These are phyloP conservation scores for Hemerocallis citrina DNA, from an alignment of 106 monocot species.

Conservation along the genomic window DNA sequence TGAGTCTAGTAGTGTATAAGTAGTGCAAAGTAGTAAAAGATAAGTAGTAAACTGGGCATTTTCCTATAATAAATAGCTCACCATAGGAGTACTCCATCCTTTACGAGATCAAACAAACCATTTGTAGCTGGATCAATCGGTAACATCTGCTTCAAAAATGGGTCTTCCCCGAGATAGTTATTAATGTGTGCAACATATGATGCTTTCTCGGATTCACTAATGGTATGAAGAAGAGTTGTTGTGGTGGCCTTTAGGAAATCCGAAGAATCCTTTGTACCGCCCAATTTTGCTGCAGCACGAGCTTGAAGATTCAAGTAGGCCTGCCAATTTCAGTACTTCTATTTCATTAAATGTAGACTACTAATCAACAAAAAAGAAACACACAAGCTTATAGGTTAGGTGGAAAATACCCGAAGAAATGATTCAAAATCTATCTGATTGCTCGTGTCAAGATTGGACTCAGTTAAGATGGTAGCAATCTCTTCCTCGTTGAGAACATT, in stretches of 20 bases:
- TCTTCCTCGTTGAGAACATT: constrained; percentile 56
- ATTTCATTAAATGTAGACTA: neutral
- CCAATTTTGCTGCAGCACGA: constrained; percentile 32
- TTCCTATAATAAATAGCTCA: constrained; percentile 16
- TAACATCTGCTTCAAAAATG: constrained; percentile 66
- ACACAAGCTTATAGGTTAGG: neutral
- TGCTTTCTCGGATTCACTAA: constrained; percentile 78
- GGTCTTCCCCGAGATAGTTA: constrained; percentile 47
- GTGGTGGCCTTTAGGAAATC: constrained; percentile 66
- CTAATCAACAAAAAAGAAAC: neutral
- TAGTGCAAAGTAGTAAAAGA: too few relatives aligned
- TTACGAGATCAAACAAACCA: constrained; percentile 60
- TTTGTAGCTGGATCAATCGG: constrained; percentile 58
- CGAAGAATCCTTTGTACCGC: constrained; percentile 39
- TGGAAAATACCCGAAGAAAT: constrained; percentile 50
- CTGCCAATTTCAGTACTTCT: constrained; percentile 17
- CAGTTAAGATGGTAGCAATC: constrained; percentile 34
- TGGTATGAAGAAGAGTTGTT: constrained; percentile 69
- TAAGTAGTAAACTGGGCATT: too few relatives aligned
- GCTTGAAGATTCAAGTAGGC: constrained; percentile 57
- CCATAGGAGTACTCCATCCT: constrained; percentile 82
- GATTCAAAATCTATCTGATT: constrained; percentile 74
- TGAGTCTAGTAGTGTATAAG: too few relatives aligned
- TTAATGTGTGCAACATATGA: constrained; percentile 84
- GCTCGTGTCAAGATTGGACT: constrained; percentile 39